Evolutionary conservation across 345 rosid genomes (phyloP), one percentile per base, ranked within the genome.

Genomic region (Turritis glabra): DNA sequence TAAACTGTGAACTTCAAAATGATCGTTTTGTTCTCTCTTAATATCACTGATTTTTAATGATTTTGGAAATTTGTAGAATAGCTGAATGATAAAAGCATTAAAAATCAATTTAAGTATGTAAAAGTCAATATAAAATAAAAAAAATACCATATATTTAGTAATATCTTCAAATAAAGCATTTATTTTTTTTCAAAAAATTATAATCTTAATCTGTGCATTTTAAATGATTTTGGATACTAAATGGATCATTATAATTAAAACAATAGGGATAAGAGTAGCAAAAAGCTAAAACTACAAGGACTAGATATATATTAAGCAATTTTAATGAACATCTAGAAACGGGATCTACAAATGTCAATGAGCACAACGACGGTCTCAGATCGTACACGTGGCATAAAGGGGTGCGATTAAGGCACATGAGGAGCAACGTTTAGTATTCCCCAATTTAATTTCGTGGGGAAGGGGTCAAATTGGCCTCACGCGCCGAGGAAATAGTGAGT

Each of bases 321-420:
- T 46, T 58, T 23, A 32, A 11, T 47, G 74, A 1, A 5, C 43
- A 21, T 54, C 51, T 53, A 26, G 62, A n/a, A 38, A 53, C 7
- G 3, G 72, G 17, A 69, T 46, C 33, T 51, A 35, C 21, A 64
- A 48, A 30, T 57, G 26, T 32, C 25, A 57, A 19, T 13, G 48
- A 15, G 22, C 11, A 67, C 37, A 32, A 30, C 13, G 44, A 33
- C 58, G 26, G 23, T 51, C 12, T 25, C 8, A 3, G 58, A 8
- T 23, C 19, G 57, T 71, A 71, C 58, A 46, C 58, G 67, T 59
- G 67, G 37, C 21, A 27, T n/a, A n/a, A n/a, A n/a, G n/a, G n/a
- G n/a, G n/a, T n/a, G n/a, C n/a, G n/a, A n/a, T n/a, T n/a, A n/a
- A n/a, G n/a, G n/a, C n/a, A 19, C 43, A 64, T 46, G 69, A 19